phyloP scores from a whole-genome alignment of 805 yeast genomes.

The Candida ulmi region DNA sequence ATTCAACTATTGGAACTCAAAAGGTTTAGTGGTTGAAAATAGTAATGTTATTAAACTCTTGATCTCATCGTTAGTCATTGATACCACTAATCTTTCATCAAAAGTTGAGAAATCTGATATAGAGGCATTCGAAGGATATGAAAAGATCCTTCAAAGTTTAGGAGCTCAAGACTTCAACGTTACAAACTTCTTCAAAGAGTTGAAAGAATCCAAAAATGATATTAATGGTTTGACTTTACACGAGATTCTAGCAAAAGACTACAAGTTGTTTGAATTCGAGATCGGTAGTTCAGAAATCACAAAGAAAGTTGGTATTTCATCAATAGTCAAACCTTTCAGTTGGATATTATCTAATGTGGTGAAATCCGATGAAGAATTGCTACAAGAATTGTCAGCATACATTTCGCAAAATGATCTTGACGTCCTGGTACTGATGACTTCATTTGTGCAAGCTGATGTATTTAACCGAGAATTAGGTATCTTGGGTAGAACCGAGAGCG shows the following conservation, averaged over 20 bases:
- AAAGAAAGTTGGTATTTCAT: slow-evolving; percentile 63
- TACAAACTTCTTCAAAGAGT: slow-evolving; percentile 23
- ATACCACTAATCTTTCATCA: slow-evolving; percentile 62
- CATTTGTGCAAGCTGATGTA: slow-evolving; percentile 21
- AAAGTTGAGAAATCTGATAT: slow-evolving; percentile 61
- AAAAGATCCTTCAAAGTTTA: slow-evolving; percentile 2
- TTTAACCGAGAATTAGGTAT: slow-evolving; percentile 43
- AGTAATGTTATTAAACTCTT: slow-evolving; percentile 30
- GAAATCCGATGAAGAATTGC: slow-evolving; percentile 11
- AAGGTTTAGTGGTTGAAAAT: slow-evolving; percentile 13
- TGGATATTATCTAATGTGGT: slow-evolving; percentile 26
- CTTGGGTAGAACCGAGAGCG: slow-evolving; percentile 3
- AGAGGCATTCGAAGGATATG: slow-evolving; percentile 36
- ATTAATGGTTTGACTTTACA: slow-evolving; percentile 50
- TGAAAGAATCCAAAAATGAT: slow-evolving; percentile 53
- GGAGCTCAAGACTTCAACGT: background rate
- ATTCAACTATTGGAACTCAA: slow-evolving; percentile 47
- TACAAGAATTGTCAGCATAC: slow-evolving; percentile 29
- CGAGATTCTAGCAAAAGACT: slow-evolving; percentile 78
- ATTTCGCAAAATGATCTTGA: slow-evolving; percentile 2
- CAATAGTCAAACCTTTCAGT: slow-evolving; percentile 57
- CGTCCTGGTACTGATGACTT: slow-evolving; percentile 42
- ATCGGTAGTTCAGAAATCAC: slow-evolving; percentile 24
- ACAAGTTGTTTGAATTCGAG: slow-evolving; percentile 56
- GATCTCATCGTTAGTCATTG: slow-evolving; percentile 67